These are phyloP conservation scores for Candida frijolesensis DNA, from an alignment of 1,139 yeast species.

Conservation along the genomic window DNA sequence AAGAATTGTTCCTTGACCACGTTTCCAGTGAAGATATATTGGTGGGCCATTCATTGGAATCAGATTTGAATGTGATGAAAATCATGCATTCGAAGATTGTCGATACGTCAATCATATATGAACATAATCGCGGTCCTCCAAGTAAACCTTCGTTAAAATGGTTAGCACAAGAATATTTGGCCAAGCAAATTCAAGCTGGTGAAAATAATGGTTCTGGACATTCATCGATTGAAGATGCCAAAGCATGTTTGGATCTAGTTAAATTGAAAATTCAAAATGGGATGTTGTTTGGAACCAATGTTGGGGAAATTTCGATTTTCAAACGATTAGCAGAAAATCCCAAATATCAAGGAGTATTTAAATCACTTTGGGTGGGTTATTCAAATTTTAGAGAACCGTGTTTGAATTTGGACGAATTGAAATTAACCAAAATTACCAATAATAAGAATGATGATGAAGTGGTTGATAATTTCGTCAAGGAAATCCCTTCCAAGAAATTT, in stretches of 20 bases:
- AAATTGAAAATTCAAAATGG: conserved; percentile 73
- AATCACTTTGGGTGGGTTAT: conserved; percentile 46
- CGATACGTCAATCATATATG: conserved; percentile 66
- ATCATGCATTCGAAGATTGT: conserved; percentile 66
- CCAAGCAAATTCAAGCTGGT: conserved; percentile 61
- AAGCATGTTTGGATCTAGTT: conserved; percentile 76
- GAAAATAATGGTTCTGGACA: conserved; percentile 64
- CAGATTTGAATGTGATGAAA: conserved; percentile 62
- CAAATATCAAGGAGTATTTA: conserved; percentile 23
- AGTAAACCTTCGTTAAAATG: conserved; percentile 75
- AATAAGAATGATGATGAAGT: conserved; percentile 64
- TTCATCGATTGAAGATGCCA: conserved; percentile 84
- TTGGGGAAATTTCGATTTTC: conserved; percentile 37
- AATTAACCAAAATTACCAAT: conserved; percentile 28
- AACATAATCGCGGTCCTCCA: conserved; percentile 80
- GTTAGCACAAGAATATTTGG: conserved; percentile 58
- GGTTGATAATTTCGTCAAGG: conserved; percentile 39
- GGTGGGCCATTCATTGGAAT: conserved; percentile 74
- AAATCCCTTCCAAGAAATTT: conserved; percentile 40
- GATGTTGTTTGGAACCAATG: conserved; percentile 57
- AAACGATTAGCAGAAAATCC: conserved; percentile 23
- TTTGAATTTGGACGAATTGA: conserved; percentile 26
- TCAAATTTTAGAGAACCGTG: conserved; percentile 8
- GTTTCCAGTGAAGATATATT: conserved; percentile 54
- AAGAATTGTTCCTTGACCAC: conserved; percentile 47